Percentiles rank a stretch among this genome's conserved stretches.
These are phyloP conservation scores for Peronospora belbahrii DNA, from an alignment of 352 stramenopile species.

Conservation along the genomic window DNA sequence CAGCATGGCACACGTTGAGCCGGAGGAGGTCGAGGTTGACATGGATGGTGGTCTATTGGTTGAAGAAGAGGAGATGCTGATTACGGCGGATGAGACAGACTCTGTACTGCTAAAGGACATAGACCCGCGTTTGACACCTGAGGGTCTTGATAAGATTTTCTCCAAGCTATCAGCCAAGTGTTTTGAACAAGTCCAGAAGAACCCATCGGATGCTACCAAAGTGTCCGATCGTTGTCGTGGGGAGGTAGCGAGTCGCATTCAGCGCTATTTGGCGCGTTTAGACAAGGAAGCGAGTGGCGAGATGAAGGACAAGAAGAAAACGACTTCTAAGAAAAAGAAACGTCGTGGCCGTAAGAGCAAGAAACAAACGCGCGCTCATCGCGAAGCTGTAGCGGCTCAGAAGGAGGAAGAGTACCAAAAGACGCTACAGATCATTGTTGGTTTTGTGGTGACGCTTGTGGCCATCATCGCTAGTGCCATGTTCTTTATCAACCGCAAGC, in stretches of 20 bases:
- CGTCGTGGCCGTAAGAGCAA: conserved; percentile 58
- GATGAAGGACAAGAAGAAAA: conserved; percentile 27
- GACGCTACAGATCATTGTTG: conserved; percentile 60
- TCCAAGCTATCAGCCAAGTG: conserved; percentile 69
- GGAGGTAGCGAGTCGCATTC: conserved; percentile 48
- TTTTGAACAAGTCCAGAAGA: conserved; percentile 61
- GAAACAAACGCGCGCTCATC: conserved; percentile 50
- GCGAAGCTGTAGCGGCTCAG: conserved; percentile 37
- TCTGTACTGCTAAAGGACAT: conserved; percentile 18
- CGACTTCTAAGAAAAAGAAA: conserved; percentile 34
- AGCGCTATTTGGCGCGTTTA: conserved; percentile 53
- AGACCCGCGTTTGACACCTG: conserved; percentile 42
- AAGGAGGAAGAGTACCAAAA: conserved; percentile 66
- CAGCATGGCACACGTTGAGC: conserved; percentile 13
- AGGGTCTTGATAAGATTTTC: conserved; percentile 62
- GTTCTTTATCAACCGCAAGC: conserved; percentile 79
- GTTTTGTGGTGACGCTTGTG: conserved; percentile 59
- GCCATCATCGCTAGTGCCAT: conserved; percentile 44
- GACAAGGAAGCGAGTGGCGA: conserved; percentile 30
- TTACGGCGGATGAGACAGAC: conserved; percentile 16
- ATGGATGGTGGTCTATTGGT: conserved; percentile 31
- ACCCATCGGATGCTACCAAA: conserved; percentile 47
- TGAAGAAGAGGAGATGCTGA: conserved; percentile 39
- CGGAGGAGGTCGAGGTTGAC: conserved; percentile 30
- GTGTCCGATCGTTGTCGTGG: conserved; percentile 60